Percentiles rank a stretch among this genome's conserved stretches.
phyloP scores from a whole-genome alignment of 1,284 basidiomycete genomes.

The Austropuccinia psidii region DNA sequence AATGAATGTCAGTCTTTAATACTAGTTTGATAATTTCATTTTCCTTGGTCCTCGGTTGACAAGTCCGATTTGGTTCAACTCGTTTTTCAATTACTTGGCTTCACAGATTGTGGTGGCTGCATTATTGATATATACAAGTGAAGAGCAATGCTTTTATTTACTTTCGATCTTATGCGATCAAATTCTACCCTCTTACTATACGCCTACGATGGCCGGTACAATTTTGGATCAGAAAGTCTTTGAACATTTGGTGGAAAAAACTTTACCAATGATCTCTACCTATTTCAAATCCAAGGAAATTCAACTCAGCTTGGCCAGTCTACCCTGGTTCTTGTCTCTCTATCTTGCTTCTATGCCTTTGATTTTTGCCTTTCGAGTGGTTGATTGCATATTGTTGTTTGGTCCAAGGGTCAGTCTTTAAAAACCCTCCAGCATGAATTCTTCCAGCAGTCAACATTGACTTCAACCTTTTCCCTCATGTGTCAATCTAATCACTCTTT shows the following conservation, averaged over 20 bases:
- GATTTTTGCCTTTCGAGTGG: constrained; percentile 96
- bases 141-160: constrained; percentile 98
- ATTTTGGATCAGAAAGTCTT: constrained; percentile 96
- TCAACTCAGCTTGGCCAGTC: constrained; percentile 88
- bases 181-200: constrained; percentile 93
- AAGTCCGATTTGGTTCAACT: too few species aligned
- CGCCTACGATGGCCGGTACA: constrained; percentile 97
- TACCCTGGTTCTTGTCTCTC: constrained; percentile 87
- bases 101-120: constrained; percentile 36
- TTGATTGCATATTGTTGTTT: constrained; percentile 99
- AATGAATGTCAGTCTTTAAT: constrained; percentile 46
- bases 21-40: constrained; percentile 10
- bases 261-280: constrained; percentile 68
- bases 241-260: constrained; percentile 75
- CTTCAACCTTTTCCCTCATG: not conserved
- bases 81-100: too few species aligned
- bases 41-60: constrained; percentile 27
- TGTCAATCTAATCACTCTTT: not conserved
- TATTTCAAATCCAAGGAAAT: constrained; percentile 89
- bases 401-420: constrained; percentile 75
- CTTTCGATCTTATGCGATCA: constrained; percentile 91
- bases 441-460: not conserved
- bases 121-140: constrained; percentile 72
- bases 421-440: not conserved
- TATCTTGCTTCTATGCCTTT: constrained; percentile 99